Base-by-base conservation (phyloP, 805 yeast species). In the Clavispora santaluciae region DNA sequence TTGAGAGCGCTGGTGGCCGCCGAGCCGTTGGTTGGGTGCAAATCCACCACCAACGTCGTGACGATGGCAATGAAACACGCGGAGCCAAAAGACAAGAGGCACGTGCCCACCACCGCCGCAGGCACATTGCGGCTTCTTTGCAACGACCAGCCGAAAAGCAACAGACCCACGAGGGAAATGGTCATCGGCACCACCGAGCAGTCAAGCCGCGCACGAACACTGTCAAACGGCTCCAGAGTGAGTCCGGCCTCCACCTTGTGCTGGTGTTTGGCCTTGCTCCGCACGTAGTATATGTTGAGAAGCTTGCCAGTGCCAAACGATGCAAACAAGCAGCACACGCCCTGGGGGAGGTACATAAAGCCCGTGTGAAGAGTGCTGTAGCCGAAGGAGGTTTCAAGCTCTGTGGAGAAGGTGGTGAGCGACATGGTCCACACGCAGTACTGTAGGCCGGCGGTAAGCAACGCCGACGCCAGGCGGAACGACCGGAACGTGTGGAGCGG, bases 111-210 rank as follows among this genome's bases (percentile, higher is more conserved):
- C 12, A 86, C 62, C 5, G 85, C 77, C 0, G 78, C 76, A 0
- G 81, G 70, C 23, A 81, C 60, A 31, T 69, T 66, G 4, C 72
- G 70, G 22, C 65, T 59, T 21, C 62, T 60, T 25, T 75, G 66
- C 11, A 86, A 53, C 45, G 87, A 76, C 95, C 95, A 87, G 1
- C 95, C 95, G 59, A 75, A 84, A 21, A 79, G 60, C 1, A 81
- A 44, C 0, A 76, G 50, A 7, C 73, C 69, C 0, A 68, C 68
- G 21, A 59, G 48, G 3, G 74, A 54, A 5, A 76, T 48, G 2
- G 68, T 26, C 2, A 76, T 57, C 3, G 84, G 76, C 13, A 70
- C 43, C 6, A 59, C 38, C 8, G 54, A 41, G 7, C 74, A 65
- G n/a, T 68, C 63, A 9, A 83, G 53, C 44, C 93, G 69, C 0